Base-by-base conservation (phyloP, 306 rosid genomes). In the Spatholobus suberectus region DNA sequence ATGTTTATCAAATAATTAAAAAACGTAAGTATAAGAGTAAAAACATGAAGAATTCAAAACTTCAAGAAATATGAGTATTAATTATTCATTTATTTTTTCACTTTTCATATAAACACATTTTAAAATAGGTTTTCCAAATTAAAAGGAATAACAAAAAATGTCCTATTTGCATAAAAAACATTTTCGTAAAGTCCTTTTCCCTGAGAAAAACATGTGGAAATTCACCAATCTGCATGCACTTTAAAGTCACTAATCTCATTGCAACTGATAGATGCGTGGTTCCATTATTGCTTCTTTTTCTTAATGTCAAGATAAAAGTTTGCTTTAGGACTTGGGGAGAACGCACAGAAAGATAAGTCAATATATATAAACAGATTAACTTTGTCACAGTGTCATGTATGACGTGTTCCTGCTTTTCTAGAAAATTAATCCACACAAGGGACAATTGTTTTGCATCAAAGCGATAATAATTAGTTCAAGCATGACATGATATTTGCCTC, bases 231-330 rank as follows among this genome's bases (percentile, higher is more conserved):
- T 13, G 27, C 27, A 34, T 34, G 51, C 24, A 46, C 7, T 80
- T 58, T 61, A 62, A 47, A 54, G 83, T 75, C 62, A 61, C 47
- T 7, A 37, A 8, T 71, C 76, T 10, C 26, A 17, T 4, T 27
- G 41, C 54, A 49, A 44, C 0, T 47, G 41, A 63, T 26, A 76
- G 62, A 70, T 8, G 35, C 38, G 52, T 26, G 73, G 20, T 51
- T 7, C 67, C 65, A 43, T 20, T 67, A 8, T n/a, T 69, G 57
- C 46, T 51, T 44, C 15, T 7, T 61, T 62, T n/a, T 3, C 35
- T 55, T 47, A 15, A 24, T 14, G 65, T 72, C 75, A 83, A 62
- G 23, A 14, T 51, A 78, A 1, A 61, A 77, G 52, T 72, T 21
- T 35, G 32, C 57, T 66, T 73, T 73, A 15, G 81, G 81, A 43